phyloP scores from a whole-genome alignment of 768 basidiomycete species.

The Mycena maculata region DNA sequence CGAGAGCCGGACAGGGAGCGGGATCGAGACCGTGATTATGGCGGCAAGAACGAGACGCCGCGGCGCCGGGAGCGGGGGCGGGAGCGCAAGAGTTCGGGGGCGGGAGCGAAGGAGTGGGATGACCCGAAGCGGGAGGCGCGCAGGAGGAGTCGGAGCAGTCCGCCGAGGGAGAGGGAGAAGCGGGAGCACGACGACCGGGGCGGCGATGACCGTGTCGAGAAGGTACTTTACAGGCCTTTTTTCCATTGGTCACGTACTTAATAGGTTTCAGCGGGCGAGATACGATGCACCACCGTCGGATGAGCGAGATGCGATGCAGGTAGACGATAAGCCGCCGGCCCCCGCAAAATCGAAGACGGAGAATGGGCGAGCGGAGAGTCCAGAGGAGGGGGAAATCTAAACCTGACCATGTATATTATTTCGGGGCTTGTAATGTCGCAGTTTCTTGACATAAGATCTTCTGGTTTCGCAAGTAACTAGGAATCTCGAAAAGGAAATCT shows the following conservation, averaged over 20 bases:
- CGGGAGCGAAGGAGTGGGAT: slow-evolving; percentile 55
- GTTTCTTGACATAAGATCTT: neutral
- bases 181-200: slow-evolving; percentile 63
- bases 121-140: slow-evolving; percentile 65
- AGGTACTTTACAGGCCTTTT: slow-evolving; percentile 59
- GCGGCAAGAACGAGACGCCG: slow-evolving; percentile 52
- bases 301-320: slow-evolving; percentile 51
- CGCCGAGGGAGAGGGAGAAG: slow-evolving; percentile 58
- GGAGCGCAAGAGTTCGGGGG: slow-evolving; percentile 54
- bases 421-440: neutral
- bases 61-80: slow-evolving; percentile 51
- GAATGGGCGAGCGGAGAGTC: slow-evolving; percentile 73
- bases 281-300: slow-evolving; percentile 54
- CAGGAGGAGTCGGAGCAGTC: slow-evolving; percentile 61
- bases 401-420: slow-evolving; percentile 8
- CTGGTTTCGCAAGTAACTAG: neutral
- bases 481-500: neutral
- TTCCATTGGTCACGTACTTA: slow-evolving; percentile 28
- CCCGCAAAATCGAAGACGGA: slow-evolving; percentile 35
- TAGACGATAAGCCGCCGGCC: slow-evolving; percentile 54
- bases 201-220: slow-evolving; percentile 71
- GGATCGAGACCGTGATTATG: slow-evolving; percentile 48
- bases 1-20: slow-evolving; percentile 53
- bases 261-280: slow-evolving; percentile 58
- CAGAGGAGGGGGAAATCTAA: slow-evolving; percentile 91